Evolutionary conservation across 2,329 filamentous ascomycete genomes (phyloP).

Genomic region (Cordyceps farinosa): DNA sequence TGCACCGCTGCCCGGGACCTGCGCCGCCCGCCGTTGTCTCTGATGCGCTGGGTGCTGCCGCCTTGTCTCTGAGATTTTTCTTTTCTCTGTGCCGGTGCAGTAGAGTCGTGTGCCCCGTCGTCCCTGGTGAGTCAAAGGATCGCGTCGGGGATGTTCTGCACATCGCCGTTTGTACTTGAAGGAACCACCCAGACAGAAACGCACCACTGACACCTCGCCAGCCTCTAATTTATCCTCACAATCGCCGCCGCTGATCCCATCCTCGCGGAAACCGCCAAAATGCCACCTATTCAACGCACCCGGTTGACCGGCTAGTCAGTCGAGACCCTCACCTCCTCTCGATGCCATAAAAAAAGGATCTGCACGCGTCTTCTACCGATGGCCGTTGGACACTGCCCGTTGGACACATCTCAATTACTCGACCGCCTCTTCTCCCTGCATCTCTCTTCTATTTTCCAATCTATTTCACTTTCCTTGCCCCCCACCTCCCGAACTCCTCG

Average conservation of each 20-base stretch:
- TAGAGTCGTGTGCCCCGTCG: too few relatives aligned
- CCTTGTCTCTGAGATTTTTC: too few relatives aligned
- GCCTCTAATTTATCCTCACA: background rate
- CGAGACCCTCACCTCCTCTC: slow-evolving; percentile 5
- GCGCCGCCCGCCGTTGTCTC: background rate
- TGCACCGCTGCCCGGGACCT: background rate
- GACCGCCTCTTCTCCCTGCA: slow-evolving; percentile 6
- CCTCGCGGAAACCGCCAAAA: background rate
- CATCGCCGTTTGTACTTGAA: too few relatives aligned
- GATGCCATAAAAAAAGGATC: background rate
- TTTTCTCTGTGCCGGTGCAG: too few relatives aligned
- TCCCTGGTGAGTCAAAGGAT: too few relatives aligned
- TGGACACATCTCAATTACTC: background rate
- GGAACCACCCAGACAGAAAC: background rate
- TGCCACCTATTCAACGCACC: background rate
- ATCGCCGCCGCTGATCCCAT: background rate
- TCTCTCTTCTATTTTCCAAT: background rate
- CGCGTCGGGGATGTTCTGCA: too few relatives aligned
- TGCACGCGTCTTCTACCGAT: slow-evolving; percentile 4
- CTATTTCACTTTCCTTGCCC: background rate
- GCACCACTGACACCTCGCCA: background rate
- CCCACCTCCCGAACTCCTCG: background rate
- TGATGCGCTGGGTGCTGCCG: background rate
- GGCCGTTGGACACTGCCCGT: background rate
- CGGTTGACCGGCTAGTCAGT: background rate